Conservation (phyloP, 305 asterid genomes). For the Rubia balearica region DNA sequence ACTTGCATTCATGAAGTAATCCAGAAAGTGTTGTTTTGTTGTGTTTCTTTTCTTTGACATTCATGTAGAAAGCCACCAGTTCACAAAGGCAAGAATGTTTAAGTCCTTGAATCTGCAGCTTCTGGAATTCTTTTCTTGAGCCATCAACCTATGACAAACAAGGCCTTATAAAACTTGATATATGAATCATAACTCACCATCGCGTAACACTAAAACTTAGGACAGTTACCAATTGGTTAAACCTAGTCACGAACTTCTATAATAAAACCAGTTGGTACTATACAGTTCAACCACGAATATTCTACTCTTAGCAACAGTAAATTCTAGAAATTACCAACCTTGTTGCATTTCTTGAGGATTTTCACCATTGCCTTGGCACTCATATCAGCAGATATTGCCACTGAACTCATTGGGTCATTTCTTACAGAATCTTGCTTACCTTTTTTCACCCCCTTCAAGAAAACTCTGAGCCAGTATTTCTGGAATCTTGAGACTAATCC, state of each 20-base stretch:
- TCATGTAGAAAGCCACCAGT: constrained; percentile 17
- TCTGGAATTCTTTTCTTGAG: neutral
- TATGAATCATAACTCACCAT: neutral
- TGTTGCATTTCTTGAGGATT: constrained; percentile 13
- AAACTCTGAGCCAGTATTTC: neutral
- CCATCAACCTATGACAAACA: constrained; percentile 3
- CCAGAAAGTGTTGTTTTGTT: constrained; percentile 7
- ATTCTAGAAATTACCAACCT: neutral
- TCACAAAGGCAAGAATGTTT: constrained; percentile 17
- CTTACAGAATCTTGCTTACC: neutral
- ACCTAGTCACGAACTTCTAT: too few relatives aligned
- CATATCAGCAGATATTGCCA: neutral
- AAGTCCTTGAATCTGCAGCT: constrained; percentile 18
- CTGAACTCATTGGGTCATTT: neutral
- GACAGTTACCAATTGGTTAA: neutral
- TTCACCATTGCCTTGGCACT: neutral
- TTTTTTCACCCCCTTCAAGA: neutral
- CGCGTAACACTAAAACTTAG: neutral
- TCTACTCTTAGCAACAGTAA: neutral
- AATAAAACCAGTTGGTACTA: too few relatives aligned
- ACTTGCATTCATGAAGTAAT: constrained; percentile 12
- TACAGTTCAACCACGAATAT: too few relatives aligned
- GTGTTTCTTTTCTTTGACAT: constrained; percentile 6
- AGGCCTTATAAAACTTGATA: neutral
- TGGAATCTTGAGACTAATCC: constrained; percentile 6